These are phyloP conservation scores for Aspergillus terreus DNA, from an alignment of 2,329 filamentous ascomycete species.

Conservation along the genomic window DNA sequence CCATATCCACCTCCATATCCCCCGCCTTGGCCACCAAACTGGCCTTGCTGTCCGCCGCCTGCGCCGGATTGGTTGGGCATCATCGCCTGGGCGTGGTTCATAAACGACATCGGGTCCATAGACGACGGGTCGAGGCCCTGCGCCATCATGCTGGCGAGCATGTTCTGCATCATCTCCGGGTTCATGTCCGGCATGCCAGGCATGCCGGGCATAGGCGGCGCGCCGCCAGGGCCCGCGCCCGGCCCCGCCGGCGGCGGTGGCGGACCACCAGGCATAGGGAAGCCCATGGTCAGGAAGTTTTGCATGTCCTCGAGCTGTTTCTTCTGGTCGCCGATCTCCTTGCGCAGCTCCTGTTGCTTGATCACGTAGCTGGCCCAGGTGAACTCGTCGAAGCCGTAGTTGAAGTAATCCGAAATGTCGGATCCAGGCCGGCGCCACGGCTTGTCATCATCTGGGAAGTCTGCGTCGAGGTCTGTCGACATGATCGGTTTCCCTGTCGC, in stretches of 20 bases:
- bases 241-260: slow-evolving; percentile 25
- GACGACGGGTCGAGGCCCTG: slow-evolving; percentile 52
- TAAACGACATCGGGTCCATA: slow-evolving; percentile 53
- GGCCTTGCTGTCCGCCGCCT: slow-evolving; percentile 31
- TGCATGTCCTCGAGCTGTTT: slow-evolving; percentile 61
- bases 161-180: slow-evolving; percentile 57
- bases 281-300: slow-evolving; percentile 51
- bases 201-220: slow-evolving; percentile 33
- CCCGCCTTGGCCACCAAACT: slow-evolving; percentile 35
- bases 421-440: slow-evolving; percentile 94
- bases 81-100: slow-evolving; percentile 52
- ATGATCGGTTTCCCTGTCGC: slow-evolving; percentile 74
- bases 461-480: slow-evolving; percentile 71
- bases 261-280: slow-evolving; percentile 41
- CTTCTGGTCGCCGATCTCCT: slow-evolving; percentile 78
- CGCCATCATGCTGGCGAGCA: slow-evolving; percentile 54
- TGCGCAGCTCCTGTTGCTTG: slow-evolving; percentile 76
- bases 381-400: slow-evolving; percentile 98
- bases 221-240: slow-evolving; percentile 23
- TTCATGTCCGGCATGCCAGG: slow-evolving; percentile 50
- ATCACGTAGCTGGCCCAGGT: slow-evolving; percentile 93
- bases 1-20: slow-evolving; percentile 40
- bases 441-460: slow-evolving; percentile 75
- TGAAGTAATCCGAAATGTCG: slow-evolving; percentile 96
- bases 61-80: slow-evolving; percentile 43